Evolutionary conservation across 2,329 filamentous ascomycete genomes (phyloP), one percentile per base, ranked within the genome.

Genomic region (Aspergillus fumigatiaffinis): DNA sequence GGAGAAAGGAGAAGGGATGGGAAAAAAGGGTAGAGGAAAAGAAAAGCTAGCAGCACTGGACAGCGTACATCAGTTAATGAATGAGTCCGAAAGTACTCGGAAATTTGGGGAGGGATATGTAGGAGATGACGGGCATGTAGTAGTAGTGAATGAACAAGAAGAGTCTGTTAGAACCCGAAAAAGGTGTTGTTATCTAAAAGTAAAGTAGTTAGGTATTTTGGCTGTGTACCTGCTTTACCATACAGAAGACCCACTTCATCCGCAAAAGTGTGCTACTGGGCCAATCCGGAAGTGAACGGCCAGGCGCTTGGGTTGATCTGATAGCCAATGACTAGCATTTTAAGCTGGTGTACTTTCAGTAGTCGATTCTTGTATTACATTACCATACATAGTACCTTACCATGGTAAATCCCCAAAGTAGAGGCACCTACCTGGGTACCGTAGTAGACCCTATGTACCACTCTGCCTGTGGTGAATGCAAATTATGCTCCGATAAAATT

Each of bases 21-120:
- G 52, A 48, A 52, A 46, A 50, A 56, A 59, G 47, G 55, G 49
- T 55, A 57, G 57, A 54, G 56, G 53, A 57, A 52, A 56, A 54
- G 32, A 58, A 48, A 48, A 53, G 52, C 47, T 23, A 48, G 42
- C 48, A 28, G 49, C 21, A 49, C 51, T 8, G 38, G 32, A 50
- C 38, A 54, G n/a, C n/a, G 51, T 47, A 12, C 21, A 47, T 38
- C 32, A 38, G 32, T 17, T 12, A 47, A 23, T 47, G 21, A 23
- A 47, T 6, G 44, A 21, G 23, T 26, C 44, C 44, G 26, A 47
- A 47, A 14, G 21, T 47, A 47, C 44, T 47, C 23, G 44, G 21
- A 25, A 14, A 23, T 10, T 23, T 14, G 44, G 12, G 23, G 44
- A 26, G 12, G 44, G 12, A 26, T 5, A 23, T 38, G 32, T 38